These are phyloP conservation scores for Thermoascus crustaceus DNA, from an alignment of 2,329 filamentous ascomycete genomes.

Conservation along the genomic window DNA sequence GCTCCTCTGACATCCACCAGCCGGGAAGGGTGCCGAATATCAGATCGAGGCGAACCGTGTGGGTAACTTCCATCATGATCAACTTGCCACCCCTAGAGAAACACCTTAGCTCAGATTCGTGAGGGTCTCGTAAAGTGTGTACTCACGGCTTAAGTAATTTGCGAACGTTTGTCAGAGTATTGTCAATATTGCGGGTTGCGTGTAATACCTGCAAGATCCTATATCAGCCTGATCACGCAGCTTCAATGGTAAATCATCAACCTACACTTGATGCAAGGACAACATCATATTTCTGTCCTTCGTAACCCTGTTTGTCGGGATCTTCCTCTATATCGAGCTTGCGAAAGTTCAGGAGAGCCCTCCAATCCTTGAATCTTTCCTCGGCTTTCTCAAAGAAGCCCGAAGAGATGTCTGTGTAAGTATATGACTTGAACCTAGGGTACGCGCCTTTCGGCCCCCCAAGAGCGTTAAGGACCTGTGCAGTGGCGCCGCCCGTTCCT, in stretches of 20 bases:
- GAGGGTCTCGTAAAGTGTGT: neutral
- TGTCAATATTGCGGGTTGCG: slow-evolving; percentile 13
- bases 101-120: neutral
- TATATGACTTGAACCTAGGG: slow-evolving; percentile 5
- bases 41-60: neutral
- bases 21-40: slow-evolving; percentile 11
- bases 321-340: slow-evolving; percentile 14
- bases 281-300: slow-evolving; percentile 14
- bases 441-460: neutral
- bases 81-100: slow-evolving; percentile 6
- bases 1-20: slow-evolving; percentile 10
- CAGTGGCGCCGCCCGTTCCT: slow-evolving; percentile 12
- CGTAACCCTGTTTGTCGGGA: slow-evolving; percentile 15
- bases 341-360: slow-evolving; percentile 12
- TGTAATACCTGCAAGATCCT: slow-evolving; percentile 12
- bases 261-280: slow-evolving; percentile 15
- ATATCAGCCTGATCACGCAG: neutral
- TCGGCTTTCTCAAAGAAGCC: slow-evolving; percentile 17
- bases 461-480: neutral
- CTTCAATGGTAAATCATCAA: neutral
- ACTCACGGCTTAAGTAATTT: slow-evolving; percentile 10
- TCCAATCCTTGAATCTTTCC: slow-evolving; percentile 17
- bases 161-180: slow-evolving; percentile 11
- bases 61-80: slow-evolving; percentile 10
- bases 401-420: slow-evolving; percentile 12